Evolutionary conservation across 2,329 filamentous ascomycete species (phyloP), one percentile per base, ranked within the genome.

Genomic region (Periglandula ipomoeae): DNA sequence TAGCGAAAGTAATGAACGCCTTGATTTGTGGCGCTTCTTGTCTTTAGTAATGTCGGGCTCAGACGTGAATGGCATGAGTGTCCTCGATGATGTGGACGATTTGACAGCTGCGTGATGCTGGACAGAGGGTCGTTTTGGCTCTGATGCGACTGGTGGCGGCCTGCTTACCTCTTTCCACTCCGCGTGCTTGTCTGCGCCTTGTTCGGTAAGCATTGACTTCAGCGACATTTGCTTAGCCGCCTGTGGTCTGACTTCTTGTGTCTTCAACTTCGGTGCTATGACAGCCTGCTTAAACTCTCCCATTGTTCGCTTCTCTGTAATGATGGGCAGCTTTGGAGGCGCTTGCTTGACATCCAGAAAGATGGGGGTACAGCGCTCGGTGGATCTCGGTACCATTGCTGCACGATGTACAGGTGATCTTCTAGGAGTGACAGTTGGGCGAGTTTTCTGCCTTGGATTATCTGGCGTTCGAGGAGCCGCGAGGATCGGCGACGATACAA

Each of bases 201-300:
- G 23, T 20, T 37, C 22, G 11, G 19, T 19, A 6, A 38, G 17
- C 35, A 38, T 45, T 4, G 41, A 39, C 22, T 48, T 44, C 40
- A 41, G 17, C n/a, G 46, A 20, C 23, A 20, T 15, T 17, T 35
- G 45, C 37, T 45, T 48, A 13, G 34, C 5, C 15, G 13, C n/a
- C 7, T 15, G 26, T 8, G 45, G 4, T 22, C 13, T 35, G n/a
- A 19, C 5, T 20, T 38, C 47, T 24, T 47, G 40, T 17, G 20
- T 22, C 15, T 34, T 47, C 10, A 9, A 10, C n/a, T 27, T 23
- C n/a, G 50, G 50, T n/a, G 44, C 44, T 38, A 46, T 47, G 7
- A 52, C 34, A 8, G 50, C 50, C 23, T 50, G 44, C 35, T 50
- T 52, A 27, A 52, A 19, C 3, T 52, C 47, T 22, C 47, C 40